Evolutionary conservation across 352 stramenopile species (phyloP), one percentile per base, ranked within the genome.

Genomic region (Globisporangium uncinulatum): DNA sequence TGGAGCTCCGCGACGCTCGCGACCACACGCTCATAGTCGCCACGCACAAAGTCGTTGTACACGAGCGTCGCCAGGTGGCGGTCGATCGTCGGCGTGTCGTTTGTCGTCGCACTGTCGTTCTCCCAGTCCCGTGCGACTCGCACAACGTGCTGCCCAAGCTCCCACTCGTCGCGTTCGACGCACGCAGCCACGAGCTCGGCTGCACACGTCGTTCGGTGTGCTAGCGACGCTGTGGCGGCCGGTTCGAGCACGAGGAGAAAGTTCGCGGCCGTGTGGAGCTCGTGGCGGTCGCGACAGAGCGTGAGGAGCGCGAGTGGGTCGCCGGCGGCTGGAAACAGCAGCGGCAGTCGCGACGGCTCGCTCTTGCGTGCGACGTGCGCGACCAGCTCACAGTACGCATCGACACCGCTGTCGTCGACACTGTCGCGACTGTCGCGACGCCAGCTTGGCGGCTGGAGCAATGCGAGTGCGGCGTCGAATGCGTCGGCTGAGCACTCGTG

Each of bases 381-480:
- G 8, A 94, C 76, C 39, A 94, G 89, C 58, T 92, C 84, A 32
- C 84, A 92, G 56, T 92, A 94, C 61, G 89, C 82, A 21, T 84
- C 81, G 39, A 88, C 76, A 29, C 24, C 4, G 24, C 24, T 29
- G 50, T 89, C 75, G 13, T 65, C 65, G 32, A 6, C 50, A 24
- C 19, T 31, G 4, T 41, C 13, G 20, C 48, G 24, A 29, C 41
- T 44, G 7, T 34, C 20, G 15, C 17, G 6, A 0, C 49, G n/a
- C 7, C 20, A 31, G 37, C 19, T 24, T 45, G 49, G 41, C 7
- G 73, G 71, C 53, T 74, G 73, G 45, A 93, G 59, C 37, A 93
- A 58, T 14, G 75, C 46, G 29, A 90, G 77, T 19, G 76, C 70
- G 15, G 70, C 63, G 20, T 70, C 46, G 21, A 93, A 62, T 41